Base-by-base conservation (phyloP, 345 rosid genomes). In the Boechera divaricarpa region DNA sequence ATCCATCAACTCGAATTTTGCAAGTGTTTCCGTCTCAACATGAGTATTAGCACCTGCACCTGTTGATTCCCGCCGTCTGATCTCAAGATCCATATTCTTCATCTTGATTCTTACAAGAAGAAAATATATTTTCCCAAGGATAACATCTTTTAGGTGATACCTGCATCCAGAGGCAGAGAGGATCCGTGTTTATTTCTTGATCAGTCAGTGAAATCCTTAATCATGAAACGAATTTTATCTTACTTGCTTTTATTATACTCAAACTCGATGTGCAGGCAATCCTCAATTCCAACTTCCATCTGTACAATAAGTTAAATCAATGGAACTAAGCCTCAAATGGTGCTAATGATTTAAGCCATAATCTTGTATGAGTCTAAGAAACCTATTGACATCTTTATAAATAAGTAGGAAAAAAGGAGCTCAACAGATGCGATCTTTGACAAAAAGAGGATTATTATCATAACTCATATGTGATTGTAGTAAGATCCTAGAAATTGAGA, bases 201-300 rank as follows among this genome's bases (percentile, higher is more conserved):
- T 42, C 53, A 63, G 32, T 55, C 41, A 2, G 41, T 45, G 44
- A 63, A 24, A 70, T 45, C 59, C 28, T 56, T 55, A 48, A 36
- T 29, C 26, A 28, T 65, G 52, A 77, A 57, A 63, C 2, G 0
- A 11, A 63, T 2, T 7, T 54, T 56, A 7, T 65, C 77, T 84
- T 83, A 95, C 99, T 95, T 96, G 99, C 95, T 96, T 84, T 96
- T 96, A 56, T 89, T 88, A 87, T 91, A 96, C 88, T 96, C 99
- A 83, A 96, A 96, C 85, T 93, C 99, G 47, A 96, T 96, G 80
- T 96, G 99, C 35, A 96, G 81, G 83, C 97, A 96, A 82, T 91
- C 99, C 85, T 96, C 99, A 69, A 96, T 93, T 74, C 98, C 99
- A 51, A 96, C 98, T 90, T 96, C 99, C 98, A 96, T 91, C 98